A percentile compares a stretch with the other conserved stretches of the same genome.
These are phyloP conservation scores for Imleria badia DNA, from an alignment of 768 basidiomycete species.

Conservation along the genomic window DNA sequence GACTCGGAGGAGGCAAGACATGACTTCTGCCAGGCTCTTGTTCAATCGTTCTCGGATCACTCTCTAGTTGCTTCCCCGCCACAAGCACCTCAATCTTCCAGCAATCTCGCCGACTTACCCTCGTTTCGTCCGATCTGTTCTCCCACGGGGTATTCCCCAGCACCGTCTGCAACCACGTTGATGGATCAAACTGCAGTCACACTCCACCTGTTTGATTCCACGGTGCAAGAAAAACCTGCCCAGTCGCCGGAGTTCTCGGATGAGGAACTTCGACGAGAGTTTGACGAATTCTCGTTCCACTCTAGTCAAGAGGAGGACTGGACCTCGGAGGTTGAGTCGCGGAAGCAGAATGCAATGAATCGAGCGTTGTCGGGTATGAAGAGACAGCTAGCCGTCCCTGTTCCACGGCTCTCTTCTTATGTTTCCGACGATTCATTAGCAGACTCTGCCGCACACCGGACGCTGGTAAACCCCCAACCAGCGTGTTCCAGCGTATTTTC, in stretches of 20 bases:
- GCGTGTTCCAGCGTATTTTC: background rate
- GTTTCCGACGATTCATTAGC: slow-evolving; percentile 9
- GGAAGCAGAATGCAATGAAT: slow-evolving; percentile 9
- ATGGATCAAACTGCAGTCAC: background rate
- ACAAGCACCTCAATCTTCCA: background rate
- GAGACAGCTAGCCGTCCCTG: slow-evolving; percentile 5
- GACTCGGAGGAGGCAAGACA: slow-evolving; percentile 10
- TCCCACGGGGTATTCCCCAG: background rate
- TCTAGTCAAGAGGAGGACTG: slow-evolving; percentile 14
- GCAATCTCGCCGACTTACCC: background rate
- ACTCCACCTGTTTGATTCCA: background rate
- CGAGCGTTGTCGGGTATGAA: slow-evolving; percentile 3
- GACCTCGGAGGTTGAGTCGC: slow-evolving; percentile 12
- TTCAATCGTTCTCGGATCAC: background rate
- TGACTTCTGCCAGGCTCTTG: slow-evolving; percentile 8
- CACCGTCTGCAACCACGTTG: background rate
- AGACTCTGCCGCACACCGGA: background rate
- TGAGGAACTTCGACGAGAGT: slow-evolving; percentile 8
- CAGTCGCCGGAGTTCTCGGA: slow-evolving; percentile 11
- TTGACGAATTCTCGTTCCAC: slow-evolving; percentile 12
- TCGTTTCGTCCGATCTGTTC: too few relatives aligned
- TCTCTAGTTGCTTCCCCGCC: background rate
- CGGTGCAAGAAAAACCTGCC: too few relatives aligned
- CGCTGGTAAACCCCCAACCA: background rate
- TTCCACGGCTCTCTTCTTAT: slow-evolving; percentile 10